phyloP scores from a whole-genome alignment of 2,329 filamentous ascomycete genomes.

The Trichocomaceae sp. region DNA sequence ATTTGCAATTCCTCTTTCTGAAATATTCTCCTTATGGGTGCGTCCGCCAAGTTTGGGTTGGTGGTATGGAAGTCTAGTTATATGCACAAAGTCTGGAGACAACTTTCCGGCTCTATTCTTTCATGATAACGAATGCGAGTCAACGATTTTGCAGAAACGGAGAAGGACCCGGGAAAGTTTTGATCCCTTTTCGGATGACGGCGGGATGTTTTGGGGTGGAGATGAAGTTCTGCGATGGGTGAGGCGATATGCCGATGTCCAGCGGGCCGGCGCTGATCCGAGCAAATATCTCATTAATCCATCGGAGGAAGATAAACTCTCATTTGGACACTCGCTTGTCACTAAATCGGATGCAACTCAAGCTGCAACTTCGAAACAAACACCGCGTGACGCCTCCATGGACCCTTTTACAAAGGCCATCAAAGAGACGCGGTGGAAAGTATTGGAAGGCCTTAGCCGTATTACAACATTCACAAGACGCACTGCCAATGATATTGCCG shows the following conservation, averaged over 20 bases:
- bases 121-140: slow-evolving; percentile 94
- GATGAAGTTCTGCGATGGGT: slow-evolving; percentile 93
- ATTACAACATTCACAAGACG: slow-evolving; percentile 92
- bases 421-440: slow-evolving; percentile 92
- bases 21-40: slow-evolving; percentile 84
- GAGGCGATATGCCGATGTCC: slow-evolving; percentile 72
- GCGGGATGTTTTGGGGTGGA: slow-evolving; percentile 88
- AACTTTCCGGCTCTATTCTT: slow-evolving; percentile 96
- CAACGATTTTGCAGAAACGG: slow-evolving; percentile 90
- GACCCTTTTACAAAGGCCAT: slow-evolving; percentile 89
- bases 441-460: slow-evolving; percentile 93
- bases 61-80: slow-evolving; percentile 96
- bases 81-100: slow-evolving; percentile 85
- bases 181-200: slow-evolving; percentile 78
- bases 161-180: slow-evolving; percentile 76
- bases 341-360: slow-evolving; percentile 38
- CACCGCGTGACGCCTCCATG: slow-evolving; percentile 64
- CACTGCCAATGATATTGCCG: slow-evolving; percentile 84
- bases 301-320: slow-evolving; percentile 70
- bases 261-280: slow-evolving; percentile 77
- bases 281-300: slow-evolving; percentile 91
- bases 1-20: slow-evolving; percentile 82
- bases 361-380: slow-evolving; percentile 25
- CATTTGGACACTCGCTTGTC: slow-evolving; percentile 56
- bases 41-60: slow-evolving; percentile 89